Percentiles rank a stretch among this genome's conserved stretches.
These are phyloP conservation scores for Lepidium didymum DNA, from an alignment of 345 rosid genomes.

Conservation along the genomic window DNA sequence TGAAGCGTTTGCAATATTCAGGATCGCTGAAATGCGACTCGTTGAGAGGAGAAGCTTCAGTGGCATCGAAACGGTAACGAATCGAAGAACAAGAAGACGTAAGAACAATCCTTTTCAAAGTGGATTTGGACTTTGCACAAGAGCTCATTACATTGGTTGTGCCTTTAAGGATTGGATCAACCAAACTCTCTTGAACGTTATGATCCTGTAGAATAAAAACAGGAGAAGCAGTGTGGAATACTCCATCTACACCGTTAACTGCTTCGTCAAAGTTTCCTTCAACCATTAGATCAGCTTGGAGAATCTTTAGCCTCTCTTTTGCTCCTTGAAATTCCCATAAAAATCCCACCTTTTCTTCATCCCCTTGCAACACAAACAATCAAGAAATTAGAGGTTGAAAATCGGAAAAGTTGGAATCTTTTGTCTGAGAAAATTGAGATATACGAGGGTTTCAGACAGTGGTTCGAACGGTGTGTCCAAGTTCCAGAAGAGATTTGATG, in stretches of 20 bases:
- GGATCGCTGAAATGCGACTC: slow-evolving; percentile 89
- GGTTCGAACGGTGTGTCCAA: slow-evolving; percentile 60
- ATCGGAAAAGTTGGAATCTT: background rate
- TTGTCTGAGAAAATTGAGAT: background rate
- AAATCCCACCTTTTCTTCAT: slow-evolving; percentile 50
- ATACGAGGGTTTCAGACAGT: slow-evolving; percentile 78
- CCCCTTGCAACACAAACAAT: background rate
- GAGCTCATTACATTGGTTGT: slow-evolving; percentile 64
- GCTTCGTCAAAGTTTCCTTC: slow-evolving; percentile 75
- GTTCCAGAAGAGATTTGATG: slow-evolving; percentile 55
- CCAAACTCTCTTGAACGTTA: slow-evolving; percentile 46
- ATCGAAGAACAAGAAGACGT: slow-evolving; percentile 86
- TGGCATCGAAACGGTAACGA: slow-evolving; percentile 56
- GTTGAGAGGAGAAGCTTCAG: slow-evolving; percentile 54
- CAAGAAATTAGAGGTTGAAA: background rate
- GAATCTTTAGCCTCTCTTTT: slow-evolving; percentile 49
- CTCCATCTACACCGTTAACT: slow-evolving; percentile 67
- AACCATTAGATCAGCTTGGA: slow-evolving; percentile 57
- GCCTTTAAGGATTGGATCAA: slow-evolving; percentile 76
- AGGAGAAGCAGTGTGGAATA: slow-evolving; percentile 82
- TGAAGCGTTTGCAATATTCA: slow-evolving; percentile 64
- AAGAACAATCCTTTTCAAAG: slow-evolving; percentile 67
- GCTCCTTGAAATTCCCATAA: slow-evolving; percentile 56
- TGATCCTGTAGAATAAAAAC: slow-evolving; percentile 62
- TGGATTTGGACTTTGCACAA: slow-evolving; percentile 39